phyloP scores from a whole-genome alignment of 1,139 yeast species.

The Nadsonia commutata region DNA sequence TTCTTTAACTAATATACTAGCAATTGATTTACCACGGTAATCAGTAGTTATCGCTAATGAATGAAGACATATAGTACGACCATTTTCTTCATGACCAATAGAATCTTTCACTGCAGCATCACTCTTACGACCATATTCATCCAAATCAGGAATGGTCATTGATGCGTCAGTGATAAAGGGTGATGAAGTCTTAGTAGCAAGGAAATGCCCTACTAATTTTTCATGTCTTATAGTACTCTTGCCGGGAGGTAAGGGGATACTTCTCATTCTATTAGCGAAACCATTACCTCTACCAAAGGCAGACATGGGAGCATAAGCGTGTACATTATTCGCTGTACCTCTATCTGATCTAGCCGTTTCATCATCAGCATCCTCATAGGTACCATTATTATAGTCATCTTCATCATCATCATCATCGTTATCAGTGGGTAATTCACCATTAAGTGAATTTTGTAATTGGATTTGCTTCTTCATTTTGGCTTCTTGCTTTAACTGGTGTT shows the following conservation, averaged over 20 bases:
- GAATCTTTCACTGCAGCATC: conserved; percentile 21
- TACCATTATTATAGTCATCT: conserved; percentile 13
- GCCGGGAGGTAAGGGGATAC: conserved; percentile 32
- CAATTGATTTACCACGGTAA: conserved; percentile 70
- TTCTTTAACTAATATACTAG: conserved; percentile 71
- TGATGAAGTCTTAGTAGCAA: conserved; percentile 59
- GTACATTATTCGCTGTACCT: conserved; percentile 3
- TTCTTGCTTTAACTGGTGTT: conserved; percentile 5
- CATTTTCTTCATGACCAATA: conserved; percentile 66
- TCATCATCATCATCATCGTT: conserved; percentile 11
- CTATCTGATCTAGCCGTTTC: conserved; percentile 1
- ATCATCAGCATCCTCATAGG: conserved; percentile 20
- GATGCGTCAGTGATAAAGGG: conserved; percentile 43
- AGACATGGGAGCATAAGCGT: neutral
- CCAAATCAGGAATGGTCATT: conserved; percentile 45
- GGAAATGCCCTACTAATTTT: conserved; percentile 64
- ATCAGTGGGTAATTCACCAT: conserved; percentile 1
- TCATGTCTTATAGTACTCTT: conserved; percentile 30
- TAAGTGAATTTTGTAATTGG: conserved; percentile 4
- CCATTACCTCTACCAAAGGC: conserved; percentile 2
- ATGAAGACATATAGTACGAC: conserved; percentile 67
- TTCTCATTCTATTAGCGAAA: conserved; percentile 30
- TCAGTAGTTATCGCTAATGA: conserved; percentile 66
- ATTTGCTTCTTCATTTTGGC: neutral
- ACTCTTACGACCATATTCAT: conserved; percentile 15